Conservation (phyloP, 2,329 filamentous ascomycete genomes). For the Diaporthe ilicicola region DNA sequence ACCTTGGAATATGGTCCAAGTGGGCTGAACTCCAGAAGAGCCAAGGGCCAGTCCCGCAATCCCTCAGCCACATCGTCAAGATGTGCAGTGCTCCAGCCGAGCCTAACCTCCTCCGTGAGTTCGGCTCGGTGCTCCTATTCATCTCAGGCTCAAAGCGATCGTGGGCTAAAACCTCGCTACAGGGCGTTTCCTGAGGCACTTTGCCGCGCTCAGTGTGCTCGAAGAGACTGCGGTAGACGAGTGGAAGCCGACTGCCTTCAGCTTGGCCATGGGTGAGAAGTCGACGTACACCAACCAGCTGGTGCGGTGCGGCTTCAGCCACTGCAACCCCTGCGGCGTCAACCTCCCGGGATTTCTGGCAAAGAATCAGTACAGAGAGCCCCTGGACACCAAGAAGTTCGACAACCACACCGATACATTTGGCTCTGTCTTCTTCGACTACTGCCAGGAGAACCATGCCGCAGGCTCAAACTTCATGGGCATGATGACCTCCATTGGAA, state of each 20-base stretch:
- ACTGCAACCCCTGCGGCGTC: neutral
- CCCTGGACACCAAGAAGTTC: conserved; percentile 36
- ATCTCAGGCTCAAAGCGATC: neutral
- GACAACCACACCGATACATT: conserved; percentile 38
- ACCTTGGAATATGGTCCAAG: conserved; percentile 43
- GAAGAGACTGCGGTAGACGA: conserved; percentile 42
- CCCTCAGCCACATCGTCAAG: conserved; percentile 40
- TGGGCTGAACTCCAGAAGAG: conserved; percentile 37
- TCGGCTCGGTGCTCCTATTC: neutral
- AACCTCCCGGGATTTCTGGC: conserved; percentile 43
- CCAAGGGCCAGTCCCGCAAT: conserved; percentile 39
- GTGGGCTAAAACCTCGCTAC: neutral
- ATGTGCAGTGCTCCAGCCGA: conserved; percentile 39
- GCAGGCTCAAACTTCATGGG: conserved; percentile 44
- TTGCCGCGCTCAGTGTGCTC: conserved; percentile 43
- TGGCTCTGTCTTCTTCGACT: conserved; percentile 45
- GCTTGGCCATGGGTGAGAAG: conserved; percentile 42
- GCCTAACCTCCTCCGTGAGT: conserved; percentile 42
- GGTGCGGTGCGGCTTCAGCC: conserved; percentile 1
- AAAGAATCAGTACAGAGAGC: conserved; percentile 45
- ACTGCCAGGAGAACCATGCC: conserved; percentile 41
- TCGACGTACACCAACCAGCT: neutral
- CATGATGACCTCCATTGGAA: conserved; percentile 46
- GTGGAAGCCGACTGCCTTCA: conserved; percentile 44
- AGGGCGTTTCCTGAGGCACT: conserved; percentile 42